Base-by-base conservation (phyloP, 1,139 yeast genomes). In the Meyerozyma smithsonii region DNA sequence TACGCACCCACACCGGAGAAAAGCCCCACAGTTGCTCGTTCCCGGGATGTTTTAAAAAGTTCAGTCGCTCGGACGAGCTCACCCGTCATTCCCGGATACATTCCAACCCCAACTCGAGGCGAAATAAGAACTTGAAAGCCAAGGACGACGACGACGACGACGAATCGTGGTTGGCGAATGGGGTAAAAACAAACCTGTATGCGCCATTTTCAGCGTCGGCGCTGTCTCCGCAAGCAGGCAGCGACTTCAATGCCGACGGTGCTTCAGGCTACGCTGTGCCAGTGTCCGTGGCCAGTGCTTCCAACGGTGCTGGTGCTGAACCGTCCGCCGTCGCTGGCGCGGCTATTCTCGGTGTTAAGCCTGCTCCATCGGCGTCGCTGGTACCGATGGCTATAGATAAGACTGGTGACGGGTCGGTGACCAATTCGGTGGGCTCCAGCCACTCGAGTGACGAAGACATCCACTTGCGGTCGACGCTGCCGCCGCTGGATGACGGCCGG, bases 11-110 rank as follows among this genome's bases (percentile, higher is more conserved):
- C 52, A 80, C 86, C 1, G 86, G 86, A 19, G 85, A 81, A 54
- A 80, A 84, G 49, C 92, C 92, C 10, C 87, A 83, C 56, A 77
- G 74, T 19, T 84, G 94, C 59, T 74, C 79, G 23, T 80, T 68
- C 46, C 79, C 84, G 3, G 82, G 82, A 7, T 84, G 92, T 57
- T 55, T 69, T 34, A 83, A 83, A 58, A 68, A 79, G 45, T 84
- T 84, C 58, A 74, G 82, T 42, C 66, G 90, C 45, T 69, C 81
- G 35, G 87, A 83, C 49, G 88, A 84, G 49, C 62, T 83, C 46
- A 82, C 87, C 10, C 69, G 88, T 47, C 90, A 81, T 56, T 64
- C 74, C 44, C 64, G 84, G 43, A 79, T 79, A 39, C 88, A 81
- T 56, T 79, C 77, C 37, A 79, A 77, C 49, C 77, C 79, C 18